These are phyloP conservation scores for Myxozyma neglecta DNA, from an alignment of 805 yeast species.

Conservation along the genomic window DNA sequence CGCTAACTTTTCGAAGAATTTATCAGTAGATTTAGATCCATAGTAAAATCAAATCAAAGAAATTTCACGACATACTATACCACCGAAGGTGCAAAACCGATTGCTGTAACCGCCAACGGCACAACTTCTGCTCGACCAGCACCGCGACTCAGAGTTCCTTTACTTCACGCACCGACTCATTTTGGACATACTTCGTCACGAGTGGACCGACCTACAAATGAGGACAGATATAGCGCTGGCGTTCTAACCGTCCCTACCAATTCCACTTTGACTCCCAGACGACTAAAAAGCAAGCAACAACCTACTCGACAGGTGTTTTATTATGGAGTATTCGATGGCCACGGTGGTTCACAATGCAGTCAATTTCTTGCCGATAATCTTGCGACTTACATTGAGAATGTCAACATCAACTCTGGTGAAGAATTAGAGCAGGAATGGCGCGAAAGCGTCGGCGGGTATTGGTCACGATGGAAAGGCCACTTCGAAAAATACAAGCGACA, in stretches of 20 bases:
- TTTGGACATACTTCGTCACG: constrained; percentile 80
- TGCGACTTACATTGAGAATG: constrained; percentile 52
- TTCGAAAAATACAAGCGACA: constrained; percentile 42
- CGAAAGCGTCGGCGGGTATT: constrained; percentile 71
- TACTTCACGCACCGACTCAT: constrained; percentile 65
- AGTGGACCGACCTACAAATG: constrained; percentile 74
- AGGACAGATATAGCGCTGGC: constrained; percentile 73
- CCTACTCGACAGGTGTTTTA: constrained; percentile 53
- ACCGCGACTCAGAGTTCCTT: constrained; percentile 47
- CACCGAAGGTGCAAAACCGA: constrained; percentile 1
- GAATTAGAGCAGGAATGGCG: constrained; percentile 56
- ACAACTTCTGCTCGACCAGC: neutral
- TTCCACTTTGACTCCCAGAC: constrained; percentile 35
- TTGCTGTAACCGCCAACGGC: neutral
- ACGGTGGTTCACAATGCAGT: constrained; percentile 82
- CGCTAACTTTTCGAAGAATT: neutral
- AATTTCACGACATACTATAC: constrained; percentile 13
- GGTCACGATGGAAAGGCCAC: constrained; percentile 71
- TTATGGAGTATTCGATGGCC: constrained; percentile 87
- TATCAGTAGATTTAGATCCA: neutral
- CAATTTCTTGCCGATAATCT: constrained; percentile 57
- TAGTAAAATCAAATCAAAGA: neutral
- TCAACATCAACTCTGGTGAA: constrained; percentile 41
- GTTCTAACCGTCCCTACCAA: constrained; percentile 52
- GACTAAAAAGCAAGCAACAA: constrained; percentile 2